Evolutionary conservation across 2,329 filamentous ascomycete species (phyloP), one percentile per base, ranked within the genome.

Genomic region (Thielaviopsis ethacetica): DNA sequence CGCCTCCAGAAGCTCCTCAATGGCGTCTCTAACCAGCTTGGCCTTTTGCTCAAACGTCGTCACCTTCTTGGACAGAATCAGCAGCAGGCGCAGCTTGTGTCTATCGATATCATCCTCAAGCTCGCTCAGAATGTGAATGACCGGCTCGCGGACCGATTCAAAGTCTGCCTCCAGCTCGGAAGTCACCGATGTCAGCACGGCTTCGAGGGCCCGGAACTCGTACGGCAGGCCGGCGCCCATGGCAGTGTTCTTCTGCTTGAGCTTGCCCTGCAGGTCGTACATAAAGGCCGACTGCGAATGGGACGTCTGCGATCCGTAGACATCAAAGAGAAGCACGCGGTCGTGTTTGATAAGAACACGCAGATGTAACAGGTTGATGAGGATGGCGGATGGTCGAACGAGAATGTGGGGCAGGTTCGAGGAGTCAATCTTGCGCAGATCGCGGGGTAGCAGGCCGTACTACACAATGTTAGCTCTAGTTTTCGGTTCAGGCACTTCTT

Each of bases 31-130:
- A 53, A 98, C 91, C 30, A 98, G 76, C 67, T 91, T 87, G 17
- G 90, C 91, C 70, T 95, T 97, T 71, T 97, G 93, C 73, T 97
- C 93, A 70, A 98, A 98, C 2, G 91, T 95, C 69, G 89, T 93
- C 56, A 98, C 79, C 66, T 91, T 88, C 74, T 98, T 98, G 24
- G 89, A 95, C 68, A 95, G 85, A 61, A 97, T 91, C 59, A 98
- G 82, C 53, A 98, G 78, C 65, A 94, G 82, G 7, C 93, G 82
- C 54, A 98, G 77, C 74, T 95, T 95, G 70, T 97, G 89, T 51
- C 93, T 79, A 69, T 97, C 91, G 61, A 98, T 96, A 65, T 97
- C 93, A 67, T 96, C 91, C 72, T 98, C 93, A 7, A 98, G 77
- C 65, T 95, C 91, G 65, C 86, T 81, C 30, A 98, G 76, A 52